phyloP scores from a whole-genome alignment of 345 rosid species.

The Passiflora organensis region DNA sequence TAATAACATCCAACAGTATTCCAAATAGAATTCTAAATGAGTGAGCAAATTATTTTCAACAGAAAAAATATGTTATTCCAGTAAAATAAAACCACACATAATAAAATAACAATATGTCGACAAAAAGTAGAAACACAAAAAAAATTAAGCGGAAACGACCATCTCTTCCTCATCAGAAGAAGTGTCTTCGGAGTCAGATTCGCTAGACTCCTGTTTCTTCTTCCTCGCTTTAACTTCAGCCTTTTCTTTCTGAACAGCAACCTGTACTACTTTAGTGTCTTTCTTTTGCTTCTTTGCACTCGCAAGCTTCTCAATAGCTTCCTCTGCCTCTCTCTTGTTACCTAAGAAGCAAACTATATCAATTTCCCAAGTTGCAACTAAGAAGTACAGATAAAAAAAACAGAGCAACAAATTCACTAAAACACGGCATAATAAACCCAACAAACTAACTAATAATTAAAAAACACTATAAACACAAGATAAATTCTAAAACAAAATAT shows the following conservation, averaged over 20 bases:
- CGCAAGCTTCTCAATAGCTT: slow-evolving; percentile 41
- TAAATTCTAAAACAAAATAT: no score
- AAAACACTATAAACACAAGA: no score
- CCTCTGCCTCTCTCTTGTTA: slow-evolving; percentile 64
- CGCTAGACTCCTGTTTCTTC: slow-evolving; percentile 48
- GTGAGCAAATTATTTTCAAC: no score
- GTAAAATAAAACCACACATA: no score
- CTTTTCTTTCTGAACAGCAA: slow-evolving; percentile 47
- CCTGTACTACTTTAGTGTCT: slow-evolving; percentile 33
- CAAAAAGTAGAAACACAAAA: no score
- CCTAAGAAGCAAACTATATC: not conserved
- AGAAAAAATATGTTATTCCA: no score
- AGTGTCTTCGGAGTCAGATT: slow-evolving; percentile 46
- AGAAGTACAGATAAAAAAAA: not conserved
- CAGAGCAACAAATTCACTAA: no score
- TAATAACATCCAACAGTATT: no score
- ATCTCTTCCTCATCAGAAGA: slow-evolving; percentile 66
- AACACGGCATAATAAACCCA: no score
- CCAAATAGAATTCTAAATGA: no score
- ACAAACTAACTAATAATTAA: no score
- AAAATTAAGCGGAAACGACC: not conserved
- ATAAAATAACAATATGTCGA: no score
- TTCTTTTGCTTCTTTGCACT: slow-evolving; percentile 65
- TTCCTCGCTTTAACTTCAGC: slow-evolving; percentile 38
- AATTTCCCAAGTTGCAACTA: not conserved